Evolutionary conservation across 306 rosid genomes (phyloP).

Genomic region (Begonia fuchsioides): DNA sequence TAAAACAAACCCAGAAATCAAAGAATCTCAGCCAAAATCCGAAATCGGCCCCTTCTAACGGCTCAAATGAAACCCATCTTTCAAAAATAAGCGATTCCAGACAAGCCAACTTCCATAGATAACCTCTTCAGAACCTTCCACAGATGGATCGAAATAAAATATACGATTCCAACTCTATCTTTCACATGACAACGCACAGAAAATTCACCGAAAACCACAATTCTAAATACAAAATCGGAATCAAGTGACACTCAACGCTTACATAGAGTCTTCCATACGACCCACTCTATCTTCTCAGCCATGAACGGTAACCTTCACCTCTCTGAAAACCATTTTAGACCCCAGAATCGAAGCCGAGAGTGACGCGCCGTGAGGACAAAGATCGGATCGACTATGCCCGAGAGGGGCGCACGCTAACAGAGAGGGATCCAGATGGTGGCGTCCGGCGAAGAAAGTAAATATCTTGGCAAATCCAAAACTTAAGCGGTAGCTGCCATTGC

Average conservation of each 20-base stretch:
- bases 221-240: neutral
- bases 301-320: neutral
- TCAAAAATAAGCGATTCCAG: conserved; percentile 1
- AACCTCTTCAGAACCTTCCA: conserved; percentile 4
- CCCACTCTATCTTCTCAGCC: too few relatives aligned
- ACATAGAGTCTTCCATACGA: too few relatives aligned
- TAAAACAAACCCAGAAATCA: conserved; percentile 6
- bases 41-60: neutral
- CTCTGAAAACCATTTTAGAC: neutral
- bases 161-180: conserved; percentile 6
- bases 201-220: neutral
- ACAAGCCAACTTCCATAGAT: conserved; percentile 17
- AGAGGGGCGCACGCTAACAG: conserved; percentile 28
- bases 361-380: neutral
- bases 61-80: neutral
- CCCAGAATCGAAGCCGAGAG: neutral
- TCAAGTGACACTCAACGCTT: too few relatives aligned
- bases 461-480: neutral
- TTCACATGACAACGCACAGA: conserved; percentile 4
- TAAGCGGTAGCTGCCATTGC: neutral
- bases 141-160: neutral
- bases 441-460: neutral
- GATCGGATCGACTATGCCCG: conserved; percentile 7
- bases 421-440: too few relatives aligned
- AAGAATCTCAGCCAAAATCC: too few relatives aligned